Base-by-base conservation (phyloP, 306 rosid genomes). In the Lagenaria siceraria region DNA sequence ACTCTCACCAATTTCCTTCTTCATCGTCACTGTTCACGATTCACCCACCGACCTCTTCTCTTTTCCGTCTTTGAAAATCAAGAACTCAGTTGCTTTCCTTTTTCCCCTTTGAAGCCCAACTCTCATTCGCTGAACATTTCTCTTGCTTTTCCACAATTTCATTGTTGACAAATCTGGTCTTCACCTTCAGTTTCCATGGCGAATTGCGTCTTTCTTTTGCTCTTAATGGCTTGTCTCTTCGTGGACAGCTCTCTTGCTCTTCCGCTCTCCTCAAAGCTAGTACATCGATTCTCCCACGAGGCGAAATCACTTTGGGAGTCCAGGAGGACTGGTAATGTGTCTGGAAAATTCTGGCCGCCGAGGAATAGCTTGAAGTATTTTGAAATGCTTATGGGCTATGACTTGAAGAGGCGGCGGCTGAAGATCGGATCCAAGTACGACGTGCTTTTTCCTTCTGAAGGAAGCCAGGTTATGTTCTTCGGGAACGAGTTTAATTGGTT, bases 401-500 rank as follows among this genome's bases (percentile, higher is more conserved):
- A 90, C 65, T 71, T 81, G 72, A 80, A 82, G 53, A 72, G 87
- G 71, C 90, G 82, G 27, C 83, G 76, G 55, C 75, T 87, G 83
- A 83, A 82, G 69, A 85, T 83, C 62, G 88, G 79, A n/a, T 61
- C 86, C 27, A 83, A 83, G 24, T 80, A 76, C 80, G 81, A 88
- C 80, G 69, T 85, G 7, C 82, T 88, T 51, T 87, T 87, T 10
- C 96, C 96, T 3, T 87, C 96, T 33, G 84, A 78, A 24, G 93
- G 93, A 22, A 84, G 85, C 76, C 70, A 88, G 78, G 83, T 91
- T 74, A 52, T 84, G 84, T 85, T 82, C 76, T 78, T 87, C 14
- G 96, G 96, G 8, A 88, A 90, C 52, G 90, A 90, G 66, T 86
- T 90, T 58, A 90, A 80, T 60, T 90, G 96, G 93, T 90, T 69